Conservation (phyloP, 2,329 filamentous ascomycete species). For the Xylaria multiplex region DNA sequence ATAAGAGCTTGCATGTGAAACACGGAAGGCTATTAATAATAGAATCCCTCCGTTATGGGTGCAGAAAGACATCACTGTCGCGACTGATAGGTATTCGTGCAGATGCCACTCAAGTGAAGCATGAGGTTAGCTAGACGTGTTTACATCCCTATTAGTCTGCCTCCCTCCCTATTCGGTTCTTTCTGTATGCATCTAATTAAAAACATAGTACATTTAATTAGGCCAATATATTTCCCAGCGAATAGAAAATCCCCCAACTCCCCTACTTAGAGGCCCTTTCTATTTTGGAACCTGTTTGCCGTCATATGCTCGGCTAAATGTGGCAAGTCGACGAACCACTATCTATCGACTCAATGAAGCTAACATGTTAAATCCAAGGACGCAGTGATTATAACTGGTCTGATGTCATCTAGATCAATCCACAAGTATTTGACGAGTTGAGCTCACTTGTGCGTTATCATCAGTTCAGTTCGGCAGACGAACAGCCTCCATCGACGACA, state of each 20-base stretch:
- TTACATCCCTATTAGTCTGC: neutral
- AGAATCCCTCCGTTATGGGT: neutral
- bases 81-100: neutral
- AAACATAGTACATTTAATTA: slow-evolving; percentile 16
- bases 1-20: neutral
- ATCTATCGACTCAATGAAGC: slow-evolving; percentile 11
- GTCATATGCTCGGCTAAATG: slow-evolving; percentile 33
- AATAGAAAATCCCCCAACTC: slow-evolving; percentile 1
- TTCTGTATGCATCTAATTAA: neutral
- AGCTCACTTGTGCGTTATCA: slow-evolving; percentile 22
- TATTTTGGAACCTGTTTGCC: slow-evolving; percentile 30
- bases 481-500: neutral
- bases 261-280: neutral
- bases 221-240: slow-evolving; percentile 25
- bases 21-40: neutral
- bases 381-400: slow-evolving; percentile 35
- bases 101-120: neutral
- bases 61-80: neutral
- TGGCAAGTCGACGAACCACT: neutral
- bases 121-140: neutral
- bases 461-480: slow-evolving; percentile 24
- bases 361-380: slow-evolving; percentile 14
- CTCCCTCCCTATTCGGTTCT: neutral
- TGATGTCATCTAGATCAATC: slow-evolving; percentile 25
- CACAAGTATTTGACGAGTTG: slow-evolving; percentile 21